A percentile compares a stretch with the other conserved stretches of the same genome.
Conservation (phyloP, 768 basidiomycete genomes). For the Xerocomus potaroensis region DNA sequence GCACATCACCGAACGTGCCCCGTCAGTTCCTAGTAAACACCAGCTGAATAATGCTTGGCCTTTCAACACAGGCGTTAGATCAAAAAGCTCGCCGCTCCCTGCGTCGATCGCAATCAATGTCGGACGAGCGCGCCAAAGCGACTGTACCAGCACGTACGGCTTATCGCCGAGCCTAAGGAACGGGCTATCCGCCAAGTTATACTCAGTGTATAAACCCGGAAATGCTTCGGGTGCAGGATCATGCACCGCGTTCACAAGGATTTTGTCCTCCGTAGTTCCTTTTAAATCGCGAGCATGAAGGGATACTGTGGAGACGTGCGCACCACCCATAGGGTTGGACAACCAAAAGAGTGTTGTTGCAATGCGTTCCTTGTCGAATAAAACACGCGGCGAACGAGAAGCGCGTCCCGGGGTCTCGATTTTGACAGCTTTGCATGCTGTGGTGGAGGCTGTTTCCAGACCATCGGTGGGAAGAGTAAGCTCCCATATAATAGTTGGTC, state of each 20-base stretch:
- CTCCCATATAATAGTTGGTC: conserved; percentile 54
- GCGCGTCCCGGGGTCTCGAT: conserved; percentile 43
- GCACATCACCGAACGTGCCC: conserved; percentile 40
- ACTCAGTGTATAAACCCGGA: conserved; percentile 60
- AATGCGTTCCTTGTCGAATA: conserved; percentile 22
- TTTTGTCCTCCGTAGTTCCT: conserved; percentile 2
- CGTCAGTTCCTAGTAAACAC: conserved; percentile 51
- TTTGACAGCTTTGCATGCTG: conserved; percentile 19
- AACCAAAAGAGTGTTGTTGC: conserved; percentile 45
- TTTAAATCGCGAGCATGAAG: conserved; percentile 43
- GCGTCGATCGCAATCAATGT: conserved; percentile 47
- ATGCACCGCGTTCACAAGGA: conserved; percentile 41
- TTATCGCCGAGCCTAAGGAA: conserved; percentile 31
- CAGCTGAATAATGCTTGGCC: conserved; percentile 41
- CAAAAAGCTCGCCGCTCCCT: conserved; percentile 36
- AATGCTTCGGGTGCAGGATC: conserved; percentile 41
- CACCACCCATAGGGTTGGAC: conserved; percentile 50
- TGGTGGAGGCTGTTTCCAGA: conserved; percentile 1
- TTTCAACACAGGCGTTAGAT: conserved; percentile 21
- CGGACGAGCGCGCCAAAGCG: conserved; percentile 50
- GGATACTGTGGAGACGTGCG: conserved; percentile 53
- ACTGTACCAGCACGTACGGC: conserved; percentile 35
- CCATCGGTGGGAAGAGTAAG: conserved; percentile 29
- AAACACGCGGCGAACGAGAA: conserved; percentile 57
- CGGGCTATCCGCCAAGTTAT: conserved; percentile 40